Base-by-base conservation (phyloP, 768 basidiomycete genomes). In the Lentinus tigrinus region DNA sequence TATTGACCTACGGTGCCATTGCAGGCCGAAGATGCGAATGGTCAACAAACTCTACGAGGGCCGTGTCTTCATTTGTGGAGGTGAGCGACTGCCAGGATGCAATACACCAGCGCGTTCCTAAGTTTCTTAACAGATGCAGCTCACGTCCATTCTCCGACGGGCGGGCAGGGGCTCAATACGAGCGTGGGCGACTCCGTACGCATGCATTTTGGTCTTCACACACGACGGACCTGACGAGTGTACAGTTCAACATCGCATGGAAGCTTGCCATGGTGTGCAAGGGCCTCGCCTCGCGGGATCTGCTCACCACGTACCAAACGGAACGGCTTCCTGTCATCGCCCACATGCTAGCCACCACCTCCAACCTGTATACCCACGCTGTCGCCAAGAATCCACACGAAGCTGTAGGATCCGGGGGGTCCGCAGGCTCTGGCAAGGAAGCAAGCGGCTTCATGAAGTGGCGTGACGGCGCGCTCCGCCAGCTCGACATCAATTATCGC, bases 401-500 rank as follows among this genome's bases (percentile, higher is more conserved):
- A n/a, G 2, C 26, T n/a, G n/a, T n/a, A n/a, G n/a, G 10, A 44
- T 42, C 50, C 44, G 51, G 39, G 4, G 49, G 24, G 6, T 11
- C n/a, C 6, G 10, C 23, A 47, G 42, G 21, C 26, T 19, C 19
- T n/a, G 23, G 47, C 8, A 40, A 50, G 40, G 21, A 47, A 19
- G 13, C 40, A 17, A 28, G 52, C 4, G 52, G 28, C 8, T 50
- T 47, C 75, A 59, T 69, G 69, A n/a, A 63, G 68, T 56, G 56
- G 60, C 60, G 47, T 2, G 40, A 61, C 52, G 62, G 50, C 24
- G 51, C 65, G 2, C 55, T 80, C 3, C 62, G 68, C 19, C 78
- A 80, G 67, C 75, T 83, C 34, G 81, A 80, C 8, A 72, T 84
- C 43, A 84, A 84, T 66, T 84, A 79, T 62, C 74, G 84, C 9